Evolutionary conservation across 257 asterid species (phyloP).

Genomic region (Ophiorrhiza pumila): DNA sequence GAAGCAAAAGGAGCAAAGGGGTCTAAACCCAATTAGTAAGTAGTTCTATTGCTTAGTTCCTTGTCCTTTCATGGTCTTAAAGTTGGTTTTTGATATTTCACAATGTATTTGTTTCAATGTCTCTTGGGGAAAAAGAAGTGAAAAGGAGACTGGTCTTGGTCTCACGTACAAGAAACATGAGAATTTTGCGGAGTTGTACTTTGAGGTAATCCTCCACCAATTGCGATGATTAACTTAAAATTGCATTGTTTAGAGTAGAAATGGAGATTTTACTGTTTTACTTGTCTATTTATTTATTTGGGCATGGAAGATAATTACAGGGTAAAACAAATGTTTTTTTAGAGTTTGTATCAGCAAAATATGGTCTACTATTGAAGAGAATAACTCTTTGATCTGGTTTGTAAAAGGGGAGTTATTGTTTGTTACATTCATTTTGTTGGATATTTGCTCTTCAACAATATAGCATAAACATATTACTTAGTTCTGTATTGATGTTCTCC

Average conservation of each 20-base stretch:
- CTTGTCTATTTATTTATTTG: too few species aligned
- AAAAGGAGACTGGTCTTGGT: constrained; percentile 94
- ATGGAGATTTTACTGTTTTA: not conserved
- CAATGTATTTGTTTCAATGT: not conserved
- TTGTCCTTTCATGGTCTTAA: not conserved
- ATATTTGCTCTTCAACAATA: not conserved
- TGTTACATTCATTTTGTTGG: not conserved
- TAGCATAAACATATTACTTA: not conserved
- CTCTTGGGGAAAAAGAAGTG: constrained; percentile 88
- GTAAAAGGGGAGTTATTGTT: too few species aligned
- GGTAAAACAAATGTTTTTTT: too few species aligned
- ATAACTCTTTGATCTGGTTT: too few species aligned
- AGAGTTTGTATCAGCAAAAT: too few species aligned
- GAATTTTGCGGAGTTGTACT: constrained; percentile 97
- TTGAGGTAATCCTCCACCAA: constrained; percentile 56
- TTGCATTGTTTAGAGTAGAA: not conserved
- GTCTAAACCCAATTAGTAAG: constrained; percentile 21
- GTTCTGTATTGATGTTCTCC: not conserved
- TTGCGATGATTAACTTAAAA: not conserved
- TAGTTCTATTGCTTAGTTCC: not conserved
- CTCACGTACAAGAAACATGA: constrained; percentile 83
- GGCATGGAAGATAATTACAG: too few species aligned
- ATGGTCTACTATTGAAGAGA: too few species aligned
- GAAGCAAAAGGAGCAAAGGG: constrained; percentile 17
- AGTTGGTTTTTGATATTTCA: not conserved